These are phyloP conservation scores for Avena sativa DNA, from an alignment of 176 grass and related monocot species.

Conservation along the genomic window DNA sequence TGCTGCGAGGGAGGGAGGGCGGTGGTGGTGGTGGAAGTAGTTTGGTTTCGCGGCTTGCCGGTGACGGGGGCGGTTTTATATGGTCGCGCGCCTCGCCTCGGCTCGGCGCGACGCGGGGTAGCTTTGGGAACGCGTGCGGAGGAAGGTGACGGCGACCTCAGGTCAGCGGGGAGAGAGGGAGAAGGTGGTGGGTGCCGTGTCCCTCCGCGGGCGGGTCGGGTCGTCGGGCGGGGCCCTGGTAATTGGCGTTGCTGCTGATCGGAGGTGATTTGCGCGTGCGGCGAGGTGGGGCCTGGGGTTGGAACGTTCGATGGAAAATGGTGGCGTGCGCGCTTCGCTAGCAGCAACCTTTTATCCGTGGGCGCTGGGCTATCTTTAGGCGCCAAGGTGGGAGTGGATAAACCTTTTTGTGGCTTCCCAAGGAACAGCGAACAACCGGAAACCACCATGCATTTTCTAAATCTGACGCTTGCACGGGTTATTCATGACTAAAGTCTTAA, in stretches of 20 bases:
- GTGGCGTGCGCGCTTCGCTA: background rate
- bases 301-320: background rate
- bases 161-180: background rate
- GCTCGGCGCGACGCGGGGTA: background rate
- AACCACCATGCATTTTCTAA: background rate
- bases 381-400: background rate
- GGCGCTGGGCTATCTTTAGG: background rate
- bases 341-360: background rate
- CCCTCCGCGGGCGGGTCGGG: background rate
- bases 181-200: background rate
- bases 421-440: background rate
- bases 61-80: constrained; percentile 41
- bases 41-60: constrained; percentile 12
- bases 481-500: background rate
- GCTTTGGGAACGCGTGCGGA: constrained; percentile 44
- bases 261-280: constrained; percentile 22
- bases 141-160: constrained; percentile 42
- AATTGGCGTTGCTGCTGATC: background rate
- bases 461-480: background rate
- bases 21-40: background rate
- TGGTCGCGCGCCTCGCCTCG: background rate
- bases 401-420: constrained; percentile 2
- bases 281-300: background rate
- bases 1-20: background rate
- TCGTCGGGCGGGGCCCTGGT: background rate